Base-by-base conservation (phyloP, 2,329 filamentous ascomycete genomes). In the Ophiosphaerella narmari region DNA sequence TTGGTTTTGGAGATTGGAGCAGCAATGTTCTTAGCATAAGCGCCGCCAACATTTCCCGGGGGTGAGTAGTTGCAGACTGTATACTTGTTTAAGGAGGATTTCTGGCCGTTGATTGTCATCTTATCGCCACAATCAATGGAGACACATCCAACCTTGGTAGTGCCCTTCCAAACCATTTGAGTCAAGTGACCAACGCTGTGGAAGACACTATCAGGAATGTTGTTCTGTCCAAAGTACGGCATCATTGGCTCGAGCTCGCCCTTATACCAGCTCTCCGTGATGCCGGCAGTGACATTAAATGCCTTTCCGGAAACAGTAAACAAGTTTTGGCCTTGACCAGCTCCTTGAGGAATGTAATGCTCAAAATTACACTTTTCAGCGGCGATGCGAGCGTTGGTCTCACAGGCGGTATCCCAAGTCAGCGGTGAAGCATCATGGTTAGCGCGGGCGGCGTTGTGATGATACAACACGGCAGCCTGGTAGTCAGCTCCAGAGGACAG, bases 201-300 rank as follows among this genome's bases (percentile, higher is more conserved):
- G 56, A 71, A 70, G 18, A 65, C 58, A 9, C 56, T 77, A 71
- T 91, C 90, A 6, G 65, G 55, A 29, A 67, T 40, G 68, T 78
- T 80, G 50, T 73, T 68, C 60, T 78, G 48, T 57, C 86, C 87
- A 67, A 88, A 94, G 70, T 75, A 79, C 45, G 76, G 73, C 26
- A 68, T 65, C 50, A 80, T 80, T 74, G 81, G 86, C 56, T 70
- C 69, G 63, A 88, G 78, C 75, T 96, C 91, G 65, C 83, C 83
- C 72, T 94, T 90, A 83, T 97, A 97, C 90, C 94, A 97, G 76
- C 87, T 80, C 71, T 93, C 83, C 66, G 86, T 90, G 69, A 93
- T 86, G 60, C 88, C 85, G 57, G 82, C 79, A 46, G 85, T 84
- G 55, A 90, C 79, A 39, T 86, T 82, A 52, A 68, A 71, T 73